Percentiles rank a stretch among this genome's conserved stretches.
Evolutionary conservation across 805 yeast species (phyloP).

Genomic region (Phaffomyces thermotolerans): DNA sequence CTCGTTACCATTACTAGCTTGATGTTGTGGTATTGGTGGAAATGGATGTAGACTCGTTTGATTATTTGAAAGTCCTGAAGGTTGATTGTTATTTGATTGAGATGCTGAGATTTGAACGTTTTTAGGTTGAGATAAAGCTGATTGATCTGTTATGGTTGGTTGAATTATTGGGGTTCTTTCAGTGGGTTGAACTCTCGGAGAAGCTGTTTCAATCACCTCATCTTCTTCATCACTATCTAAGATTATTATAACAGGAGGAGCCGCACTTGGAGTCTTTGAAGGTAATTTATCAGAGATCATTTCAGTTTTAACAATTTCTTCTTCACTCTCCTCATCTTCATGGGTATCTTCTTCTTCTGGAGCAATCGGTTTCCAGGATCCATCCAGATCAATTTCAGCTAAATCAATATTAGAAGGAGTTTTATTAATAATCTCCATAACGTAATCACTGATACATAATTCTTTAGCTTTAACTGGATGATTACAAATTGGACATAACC

Average conservation of each 20-base stretch:
- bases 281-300: background rate
- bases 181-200: background rate
- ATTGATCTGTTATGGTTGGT: background rate
- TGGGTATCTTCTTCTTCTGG: constrained; percentile 21
- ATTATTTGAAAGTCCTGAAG: no score
- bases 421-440: constrained; percentile 48
- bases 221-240: constrained; percentile 43
- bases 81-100: no score
- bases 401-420: constrained; percentile 53
- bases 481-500: constrained; percentile 86
- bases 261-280: constrained; percentile 5
- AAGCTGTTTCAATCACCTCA: constrained; percentile 1
- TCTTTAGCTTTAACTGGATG: constrained; percentile 43
- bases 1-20: no score
- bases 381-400: constrained; percentile 63
- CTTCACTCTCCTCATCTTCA: constrained; percentile 1
- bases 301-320: background rate
- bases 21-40: no score
- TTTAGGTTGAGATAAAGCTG: background rate
- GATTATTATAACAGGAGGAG: constrained; percentile 36
- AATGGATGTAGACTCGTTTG: no score
- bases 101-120: no score
- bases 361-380: constrained; percentile 52
- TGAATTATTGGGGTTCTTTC: background rate
- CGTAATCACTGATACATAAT: constrained; percentile 69